A percentile compares a stretch with the other conserved stretches of the same genome.
phyloP scores from a whole-genome alignment of 2,329 filamentous ascomycete species.

The Clonostachys chloroleuca region DNA sequence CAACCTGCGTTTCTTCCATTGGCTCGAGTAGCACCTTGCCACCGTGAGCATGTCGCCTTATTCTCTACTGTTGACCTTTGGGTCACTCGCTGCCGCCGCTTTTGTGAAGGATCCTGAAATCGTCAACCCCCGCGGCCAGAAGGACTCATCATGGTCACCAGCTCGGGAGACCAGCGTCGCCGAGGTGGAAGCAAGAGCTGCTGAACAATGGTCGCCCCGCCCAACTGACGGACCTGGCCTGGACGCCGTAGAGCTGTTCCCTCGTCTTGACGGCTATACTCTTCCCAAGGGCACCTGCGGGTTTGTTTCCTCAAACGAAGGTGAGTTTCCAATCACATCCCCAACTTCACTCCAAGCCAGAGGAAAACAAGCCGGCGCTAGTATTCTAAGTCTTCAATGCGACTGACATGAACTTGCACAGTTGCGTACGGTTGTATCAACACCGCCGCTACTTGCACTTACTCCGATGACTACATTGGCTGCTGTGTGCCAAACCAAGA shows the following conservation, averaged over 20 bases:
- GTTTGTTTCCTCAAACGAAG: slow-evolving; percentile 14
- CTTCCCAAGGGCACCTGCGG: slow-evolving; percentile 21
- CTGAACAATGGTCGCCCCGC: slow-evolving; percentile 19
- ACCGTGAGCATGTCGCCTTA: not conserved
- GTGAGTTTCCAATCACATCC: slow-evolving; percentile 13
- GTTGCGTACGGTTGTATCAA: slow-evolving; percentile 20
- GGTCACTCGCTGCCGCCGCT: slow-evolving; percentile 16
- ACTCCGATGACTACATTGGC: slow-evolving; percentile 16
- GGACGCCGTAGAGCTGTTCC: slow-evolving; percentile 18
- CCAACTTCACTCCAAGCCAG: not conserved
- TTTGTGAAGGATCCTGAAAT: not conserved
- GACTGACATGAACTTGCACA: slow-evolving; percentile 3
- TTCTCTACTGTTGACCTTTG: slow-evolving; percentile 6
- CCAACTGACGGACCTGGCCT: slow-evolving; percentile 21
- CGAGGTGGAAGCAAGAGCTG: slow-evolving; percentile 12
- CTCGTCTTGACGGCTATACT: slow-evolving; percentile 18
- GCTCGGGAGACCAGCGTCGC: not conserved
- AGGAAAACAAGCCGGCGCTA: too few relatives aligned
- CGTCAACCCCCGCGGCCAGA: not conserved
- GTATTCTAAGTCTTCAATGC: not conserved
- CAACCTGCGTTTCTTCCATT: too few relatives aligned
- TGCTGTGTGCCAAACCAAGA: slow-evolving; percentile 20
- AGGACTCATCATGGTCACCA: slow-evolving; percentile 4
- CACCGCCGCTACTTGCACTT: slow-evolving; percentile 15
- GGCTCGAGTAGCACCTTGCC: not conserved